Evolutionary conservation across 495 filamentous ascomycete genomes (phyloP).

Genomic region (Echria macrotheca): DNA sequence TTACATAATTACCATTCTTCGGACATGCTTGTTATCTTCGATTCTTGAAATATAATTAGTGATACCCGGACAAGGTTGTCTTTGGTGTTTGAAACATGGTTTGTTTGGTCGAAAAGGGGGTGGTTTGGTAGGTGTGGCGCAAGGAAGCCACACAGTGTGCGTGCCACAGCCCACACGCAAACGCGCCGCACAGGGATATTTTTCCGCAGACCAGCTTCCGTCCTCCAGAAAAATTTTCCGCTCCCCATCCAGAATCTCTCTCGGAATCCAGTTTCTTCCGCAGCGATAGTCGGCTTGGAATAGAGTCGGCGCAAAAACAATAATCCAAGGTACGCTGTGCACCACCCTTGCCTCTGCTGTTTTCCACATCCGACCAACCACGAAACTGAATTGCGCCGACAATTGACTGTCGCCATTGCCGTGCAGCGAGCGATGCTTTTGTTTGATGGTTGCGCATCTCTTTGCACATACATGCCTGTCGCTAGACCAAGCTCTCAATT

Average conservation of each 20-base stretch:
- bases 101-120: no score
- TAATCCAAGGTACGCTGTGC: conserved; percentile 26
- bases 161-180: neutral
- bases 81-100: no score
- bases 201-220: conserved; percentile 1
- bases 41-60: no score
- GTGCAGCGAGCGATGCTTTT: no score
- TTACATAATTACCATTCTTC: no score
- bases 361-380: neutral
- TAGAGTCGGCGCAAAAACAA: conserved; percentile 21
- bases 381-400: conserved; percentile 1
- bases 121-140: no score
- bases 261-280: conserved; percentile 36
- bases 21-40: no score
- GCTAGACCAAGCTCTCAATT: no score
- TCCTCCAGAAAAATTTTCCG: conserved; percentile 13
- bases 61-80: no score
- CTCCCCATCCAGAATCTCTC: conserved; percentile 16
- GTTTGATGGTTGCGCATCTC: no score
- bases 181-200: neutral
- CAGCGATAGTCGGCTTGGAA: conserved; percentile 32
- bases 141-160: no score
- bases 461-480: no score
- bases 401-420: neutral
- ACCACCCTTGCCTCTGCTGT: conserved; percentile 3